These are phyloP conservation scores for Nitzschia inconspicua DNA, from an alignment of 108 stramenopile species.

Conservation along the genomic window DNA sequence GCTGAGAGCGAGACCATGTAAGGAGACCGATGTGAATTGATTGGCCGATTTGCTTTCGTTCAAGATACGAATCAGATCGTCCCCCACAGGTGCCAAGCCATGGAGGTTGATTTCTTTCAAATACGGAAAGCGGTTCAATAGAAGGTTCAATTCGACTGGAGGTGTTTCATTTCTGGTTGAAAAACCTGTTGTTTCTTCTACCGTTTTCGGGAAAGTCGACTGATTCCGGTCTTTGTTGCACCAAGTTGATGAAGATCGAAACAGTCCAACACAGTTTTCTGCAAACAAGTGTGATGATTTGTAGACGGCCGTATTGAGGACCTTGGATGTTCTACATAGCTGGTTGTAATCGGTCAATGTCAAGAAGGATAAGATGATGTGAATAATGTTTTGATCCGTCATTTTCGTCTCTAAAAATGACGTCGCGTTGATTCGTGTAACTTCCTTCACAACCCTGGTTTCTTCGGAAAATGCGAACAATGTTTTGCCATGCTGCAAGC, in stretches of 20 bases:
- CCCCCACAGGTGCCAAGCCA: constrained; percentile 9
- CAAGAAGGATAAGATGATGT: background rate
- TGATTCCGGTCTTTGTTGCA: too few relatives aligned
- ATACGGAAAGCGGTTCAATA: constrained; percentile 5
- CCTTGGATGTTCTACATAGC: background rate
- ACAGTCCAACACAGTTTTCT: background rate
- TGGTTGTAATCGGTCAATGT: background rate
- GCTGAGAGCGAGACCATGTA: constrained; percentile 6
- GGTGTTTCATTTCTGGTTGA: background rate
- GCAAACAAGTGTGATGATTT: constrained; percentile 1
- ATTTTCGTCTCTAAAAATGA: too few relatives aligned
- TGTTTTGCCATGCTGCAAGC: too few relatives aligned
- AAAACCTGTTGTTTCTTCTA: too few relatives aligned
- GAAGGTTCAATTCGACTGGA: background rate
- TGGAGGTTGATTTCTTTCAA: constrained; percentile 12
- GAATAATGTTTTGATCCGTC: background rate
- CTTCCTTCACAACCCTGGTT: too few relatives aligned
- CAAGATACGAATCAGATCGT: constrained; percentile 15
- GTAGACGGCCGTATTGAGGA: background rate
- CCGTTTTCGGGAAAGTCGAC: too few relatives aligned
- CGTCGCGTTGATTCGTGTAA: too few relatives aligned
- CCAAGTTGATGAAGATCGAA: too few relatives aligned
- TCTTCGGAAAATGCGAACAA: too few relatives aligned
- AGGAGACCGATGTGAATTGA: background rate
- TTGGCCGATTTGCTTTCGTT: constrained; percentile 5